These are phyloP conservation scores for Tagetes patula DNA, from an alignment of 129 eudicot genomes.

Conservation along the genomic window DNA sequence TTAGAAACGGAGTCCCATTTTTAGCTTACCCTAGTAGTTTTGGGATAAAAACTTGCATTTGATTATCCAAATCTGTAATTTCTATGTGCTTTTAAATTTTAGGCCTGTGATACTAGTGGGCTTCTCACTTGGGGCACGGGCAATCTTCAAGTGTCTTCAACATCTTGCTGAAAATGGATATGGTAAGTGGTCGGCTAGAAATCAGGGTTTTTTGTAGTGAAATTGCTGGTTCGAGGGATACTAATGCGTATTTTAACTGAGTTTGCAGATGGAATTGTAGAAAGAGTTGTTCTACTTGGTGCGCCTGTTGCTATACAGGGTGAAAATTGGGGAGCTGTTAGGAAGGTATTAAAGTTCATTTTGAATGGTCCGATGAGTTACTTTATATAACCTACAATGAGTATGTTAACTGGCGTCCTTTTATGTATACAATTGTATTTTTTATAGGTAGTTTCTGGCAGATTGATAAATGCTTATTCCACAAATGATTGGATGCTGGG, in stretches of 20 bases:
- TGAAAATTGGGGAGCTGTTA: conserved; percentile 88
- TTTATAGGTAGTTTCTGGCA: conserved; percentile 87
- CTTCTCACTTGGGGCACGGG: conserved; percentile 96
- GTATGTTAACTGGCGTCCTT: neutral
- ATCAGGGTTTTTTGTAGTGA: conserved; percentile 7
- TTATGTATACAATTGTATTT: neutral
- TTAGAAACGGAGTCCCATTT: conserved; percentile 1
- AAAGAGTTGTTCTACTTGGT: conserved; percentile 96
- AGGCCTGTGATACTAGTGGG: conserved; percentile 99
- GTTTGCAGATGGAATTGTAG: conserved; percentile 78
- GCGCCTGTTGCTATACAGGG: conserved; percentile 85
- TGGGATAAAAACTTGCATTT: conserved; percentile 1
- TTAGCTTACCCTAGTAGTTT: conserved; percentile 10
- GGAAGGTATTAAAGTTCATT: conserved; percentile 52
- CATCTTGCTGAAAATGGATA: conserved; percentile 61
- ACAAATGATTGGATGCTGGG: conserved; percentile 98
- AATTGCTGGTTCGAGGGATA: conserved; percentile 13
- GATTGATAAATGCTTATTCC: conserved; percentile 89
- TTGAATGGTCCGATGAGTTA: neutral
- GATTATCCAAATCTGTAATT: neutral
- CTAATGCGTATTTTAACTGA: conserved; percentile 16
- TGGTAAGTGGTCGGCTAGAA: conserved; percentile 46
- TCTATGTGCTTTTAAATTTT: conserved; percentile 28
- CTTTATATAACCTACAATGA: neutral
- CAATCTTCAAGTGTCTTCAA: conserved; percentile 91